Conservation (phyloP, 116 monocot species). For the Posidonia oceanica region DNA sequence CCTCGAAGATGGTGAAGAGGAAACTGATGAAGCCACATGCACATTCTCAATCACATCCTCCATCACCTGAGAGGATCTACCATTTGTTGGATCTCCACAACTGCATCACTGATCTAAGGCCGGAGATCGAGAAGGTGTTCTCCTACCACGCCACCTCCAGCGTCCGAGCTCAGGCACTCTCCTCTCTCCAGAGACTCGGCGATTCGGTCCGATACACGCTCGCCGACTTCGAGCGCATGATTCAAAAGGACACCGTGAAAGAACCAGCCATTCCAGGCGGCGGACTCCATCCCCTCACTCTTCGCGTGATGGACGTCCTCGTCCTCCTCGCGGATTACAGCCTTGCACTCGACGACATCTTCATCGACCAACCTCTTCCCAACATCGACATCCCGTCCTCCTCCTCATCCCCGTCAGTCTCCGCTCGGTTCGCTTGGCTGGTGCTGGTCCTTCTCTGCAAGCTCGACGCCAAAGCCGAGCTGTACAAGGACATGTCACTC, state of each 20-base stretch:
- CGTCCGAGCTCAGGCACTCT: constrained; percentile 5
- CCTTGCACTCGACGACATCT: constrained; percentile 24
- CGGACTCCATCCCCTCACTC: constrained; percentile 43
- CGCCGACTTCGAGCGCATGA: constrained; percentile 39
- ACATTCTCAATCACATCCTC: constrained; percentile 9
- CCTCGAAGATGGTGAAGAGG: constrained; percentile 3
- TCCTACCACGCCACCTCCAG: constrained; percentile 23
- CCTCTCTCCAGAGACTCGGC: constrained; percentile 14
- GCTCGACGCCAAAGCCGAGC: constrained; percentile 38
- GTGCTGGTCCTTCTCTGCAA: constrained; percentile 40
- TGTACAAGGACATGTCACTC: constrained; percentile 24
- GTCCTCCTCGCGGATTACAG: constrained; percentile 38
- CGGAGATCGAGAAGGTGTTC: constrained; percentile 38
- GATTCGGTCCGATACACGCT: constrained; percentile 33
- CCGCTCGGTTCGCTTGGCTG: constrained; percentile 15
- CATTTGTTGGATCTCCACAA: constrained; percentile 12
- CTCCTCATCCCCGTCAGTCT: neutral
- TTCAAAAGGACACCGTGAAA: constrained; percentile 37
- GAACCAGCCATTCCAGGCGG: constrained; percentile 22
- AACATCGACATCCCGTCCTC: neutral
- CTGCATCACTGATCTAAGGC: no score
- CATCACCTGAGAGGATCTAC: constrained; percentile 14
- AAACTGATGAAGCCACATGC: constrained; percentile 36
- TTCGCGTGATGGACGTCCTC: constrained; percentile 49
- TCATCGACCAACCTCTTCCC: constrained; percentile 7